Evolutionary conservation across 1,284 basidiomycete genomes (phyloP).

Genomic region (Microbotryum saponariae): DNA sequence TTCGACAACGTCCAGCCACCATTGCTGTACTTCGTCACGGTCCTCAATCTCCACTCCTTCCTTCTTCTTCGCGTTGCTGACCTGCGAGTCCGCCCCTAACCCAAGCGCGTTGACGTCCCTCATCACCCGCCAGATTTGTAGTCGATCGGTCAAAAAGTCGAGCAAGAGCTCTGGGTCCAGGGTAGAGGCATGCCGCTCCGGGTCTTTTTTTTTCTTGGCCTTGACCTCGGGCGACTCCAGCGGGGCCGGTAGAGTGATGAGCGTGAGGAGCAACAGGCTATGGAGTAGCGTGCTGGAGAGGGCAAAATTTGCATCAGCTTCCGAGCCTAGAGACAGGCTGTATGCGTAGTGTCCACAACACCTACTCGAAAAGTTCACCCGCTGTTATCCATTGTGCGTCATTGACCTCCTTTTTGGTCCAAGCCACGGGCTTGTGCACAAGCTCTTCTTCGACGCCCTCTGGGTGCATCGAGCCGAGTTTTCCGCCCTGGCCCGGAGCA

Average conservation of each 20-base stretch:
- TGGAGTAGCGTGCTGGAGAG: conserved; percentile 23
- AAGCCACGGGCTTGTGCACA: not conserved
- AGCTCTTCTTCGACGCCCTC: not conserved
- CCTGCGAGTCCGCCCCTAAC: not conserved
- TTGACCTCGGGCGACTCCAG: conserved; percentile 1
- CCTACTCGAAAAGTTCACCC: conserved; percentile 27
- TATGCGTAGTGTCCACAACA: not conserved
- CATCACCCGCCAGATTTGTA: conserved; percentile 32
- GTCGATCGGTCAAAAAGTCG: conserved; percentile 30
- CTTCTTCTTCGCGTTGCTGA: not conserved
- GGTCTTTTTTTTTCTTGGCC: conserved; percentile 18
- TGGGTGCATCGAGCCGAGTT: not conserved
- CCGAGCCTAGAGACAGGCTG: not conserved
- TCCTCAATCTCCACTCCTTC: not conserved
- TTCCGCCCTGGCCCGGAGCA: not conserved
- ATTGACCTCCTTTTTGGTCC: not conserved
- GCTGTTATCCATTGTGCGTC: conserved; percentile 8
- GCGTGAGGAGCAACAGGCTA: conserved; percentile 22
- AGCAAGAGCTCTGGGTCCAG: conserved; percentile 29
- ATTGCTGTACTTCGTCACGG: conserved; percentile 23
- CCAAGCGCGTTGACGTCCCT: conserved; percentile 10
- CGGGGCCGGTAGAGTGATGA: conserved; percentile 17
- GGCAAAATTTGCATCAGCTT: not conserved
- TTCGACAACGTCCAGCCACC: conserved; percentile 32
- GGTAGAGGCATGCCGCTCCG: conserved; percentile 20